phyloP scores from a whole-genome alignment of 2,329 filamentous ascomycete genomes.

The Tricladium varicosporioides region DNA sequence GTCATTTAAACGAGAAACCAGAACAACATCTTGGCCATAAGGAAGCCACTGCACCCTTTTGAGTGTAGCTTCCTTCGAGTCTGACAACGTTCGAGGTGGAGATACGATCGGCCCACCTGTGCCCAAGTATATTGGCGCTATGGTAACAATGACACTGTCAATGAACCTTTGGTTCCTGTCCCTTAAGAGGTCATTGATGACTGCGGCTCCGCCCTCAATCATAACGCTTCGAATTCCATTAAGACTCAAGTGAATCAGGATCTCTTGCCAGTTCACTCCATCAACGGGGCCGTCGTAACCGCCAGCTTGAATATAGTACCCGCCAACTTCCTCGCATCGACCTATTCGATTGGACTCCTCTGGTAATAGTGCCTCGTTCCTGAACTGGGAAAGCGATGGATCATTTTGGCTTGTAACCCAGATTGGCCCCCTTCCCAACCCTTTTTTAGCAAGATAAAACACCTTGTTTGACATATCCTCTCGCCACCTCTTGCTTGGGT shows the following conservation, averaged over 20 bases:
- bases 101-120: slow-evolving; percentile 76
- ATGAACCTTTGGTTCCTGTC: slow-evolving; percentile 60
- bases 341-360: not conserved
- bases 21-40: slow-evolving; percentile 27
- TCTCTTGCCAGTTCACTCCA: slow-evolving; percentile 21
- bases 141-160: slow-evolving; percentile 79
- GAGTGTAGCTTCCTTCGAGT: slow-evolving; percentile 12
- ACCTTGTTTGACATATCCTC: slow-evolving; percentile 13
- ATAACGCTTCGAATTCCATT: slow-evolving; percentile 68
- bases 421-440: slow-evolving; percentile 50
- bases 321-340: slow-evolving; percentile 10
- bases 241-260: slow-evolving; percentile 13
- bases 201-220: slow-evolving; percentile 82
- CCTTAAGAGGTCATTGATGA: slow-evolving; percentile 80
- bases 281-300: not conserved
- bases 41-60: slow-evolving; percentile 21
- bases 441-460: slow-evolving; percentile 13
- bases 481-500: slow-evolving; percentile 74
- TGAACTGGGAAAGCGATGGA: not conserved
- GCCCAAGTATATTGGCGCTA: slow-evolving; percentile 89
- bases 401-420: slow-evolving; percentile 50
- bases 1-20: slow-evolving; percentile 4
- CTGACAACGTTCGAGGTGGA: slow-evolving; percentile 42
- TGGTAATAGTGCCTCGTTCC: not conserved
- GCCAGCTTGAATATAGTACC: slow-evolving; percentile 12